Conservation (phyloP, 1,284 basidiomycete species). For the Malassezia furfur region DNA sequence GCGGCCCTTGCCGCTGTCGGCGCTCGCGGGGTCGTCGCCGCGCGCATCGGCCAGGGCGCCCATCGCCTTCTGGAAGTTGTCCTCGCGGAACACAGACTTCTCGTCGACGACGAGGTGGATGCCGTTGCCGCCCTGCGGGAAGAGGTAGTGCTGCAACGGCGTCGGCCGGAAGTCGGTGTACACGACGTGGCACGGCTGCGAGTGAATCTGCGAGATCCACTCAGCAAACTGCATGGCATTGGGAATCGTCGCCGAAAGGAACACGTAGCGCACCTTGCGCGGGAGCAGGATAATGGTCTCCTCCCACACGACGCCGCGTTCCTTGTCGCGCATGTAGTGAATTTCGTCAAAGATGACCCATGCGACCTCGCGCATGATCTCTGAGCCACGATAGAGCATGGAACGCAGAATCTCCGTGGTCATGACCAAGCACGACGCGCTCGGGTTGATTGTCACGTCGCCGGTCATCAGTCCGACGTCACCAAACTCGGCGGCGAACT, state of each 20-base stretch:
- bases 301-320: constrained; percentile 59
- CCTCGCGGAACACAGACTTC: constrained; percentile 89
- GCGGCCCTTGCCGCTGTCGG: constrained; percentile 58
- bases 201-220: constrained; percentile 94
- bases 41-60: constrained; percentile 66
- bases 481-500: constrained; percentile 90
- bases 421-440: constrained; percentile 95
- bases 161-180: constrained; percentile 99
- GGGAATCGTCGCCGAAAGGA: constrained; percentile 98
- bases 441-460: constrained; percentile 98
- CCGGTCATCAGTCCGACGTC: constrained; percentile 99
- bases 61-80: constrained; percentile 98
- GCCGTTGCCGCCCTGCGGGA: constrained; percentile 89
- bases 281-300: constrained; percentile 92
- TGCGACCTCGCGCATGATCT: constrained; percentile 98
- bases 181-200: constrained; percentile 97
- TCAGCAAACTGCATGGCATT: constrained; percentile 99
- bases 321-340: constrained; percentile 98
- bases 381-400: constrained; percentile 96
- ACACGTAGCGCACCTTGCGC: constrained; percentile 90
- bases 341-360: constrained; percentile 99
- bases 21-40: constrained; percentile 88
- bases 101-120: constrained; percentile 98
- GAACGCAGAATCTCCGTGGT: constrained; percentile 98
- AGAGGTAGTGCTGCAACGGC: constrained; percentile 94